phyloP scores from a whole-genome alignment of 1,284 basidiomycete species.

The Xerocomus minutiporus region DNA sequence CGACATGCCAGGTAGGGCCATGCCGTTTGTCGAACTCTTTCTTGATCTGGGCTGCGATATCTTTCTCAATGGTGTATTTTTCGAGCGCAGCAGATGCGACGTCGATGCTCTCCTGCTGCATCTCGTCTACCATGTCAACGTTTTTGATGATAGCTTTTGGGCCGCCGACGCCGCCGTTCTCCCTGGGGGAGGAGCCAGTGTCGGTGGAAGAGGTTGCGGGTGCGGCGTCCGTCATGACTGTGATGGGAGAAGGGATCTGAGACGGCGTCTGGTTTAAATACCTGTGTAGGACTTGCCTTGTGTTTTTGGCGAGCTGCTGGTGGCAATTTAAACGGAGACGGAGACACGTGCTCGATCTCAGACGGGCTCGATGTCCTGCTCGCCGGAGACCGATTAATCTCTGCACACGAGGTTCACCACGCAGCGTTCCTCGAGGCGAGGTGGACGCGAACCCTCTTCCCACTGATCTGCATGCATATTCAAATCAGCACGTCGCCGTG shows the following conservation, averaged over 20 bases:
- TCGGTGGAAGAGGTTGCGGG: conserved; percentile 53
- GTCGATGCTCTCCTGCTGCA: conserved; percentile 92
- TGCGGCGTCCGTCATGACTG: conserved; percentile 60
- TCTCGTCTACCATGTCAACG: conserved; percentile 95
- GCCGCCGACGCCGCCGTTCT: conserved; percentile 38
- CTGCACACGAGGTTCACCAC: no score
- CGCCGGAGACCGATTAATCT: no score
- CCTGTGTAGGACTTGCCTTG: conserved; percentile 24
- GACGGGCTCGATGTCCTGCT: neutral
- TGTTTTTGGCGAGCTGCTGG: conserved; percentile 18
- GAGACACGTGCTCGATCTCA: conserved; percentile 24
- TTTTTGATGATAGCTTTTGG: conserved; percentile 93
- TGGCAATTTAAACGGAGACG: neutral
- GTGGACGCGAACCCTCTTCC: no score
- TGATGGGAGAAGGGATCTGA: neutral
- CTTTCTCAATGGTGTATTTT: conserved; percentile 93
- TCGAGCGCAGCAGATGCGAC: conserved; percentile 82
- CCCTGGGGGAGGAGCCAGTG: conserved; percentile 42
- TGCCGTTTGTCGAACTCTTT: conserved; percentile 92
- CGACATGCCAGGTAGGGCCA: conserved; percentile 95
- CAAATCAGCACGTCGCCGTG: neutral
- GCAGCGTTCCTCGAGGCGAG: no score
- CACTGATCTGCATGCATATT: no score
- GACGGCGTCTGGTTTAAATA: conserved; percentile 26
- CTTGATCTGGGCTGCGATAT: conserved; percentile 97